These are phyloP conservation scores for Cinnamomum chago DNA, from an alignment of 164 flowering plant genomes.

Conservation along the genomic window DNA sequence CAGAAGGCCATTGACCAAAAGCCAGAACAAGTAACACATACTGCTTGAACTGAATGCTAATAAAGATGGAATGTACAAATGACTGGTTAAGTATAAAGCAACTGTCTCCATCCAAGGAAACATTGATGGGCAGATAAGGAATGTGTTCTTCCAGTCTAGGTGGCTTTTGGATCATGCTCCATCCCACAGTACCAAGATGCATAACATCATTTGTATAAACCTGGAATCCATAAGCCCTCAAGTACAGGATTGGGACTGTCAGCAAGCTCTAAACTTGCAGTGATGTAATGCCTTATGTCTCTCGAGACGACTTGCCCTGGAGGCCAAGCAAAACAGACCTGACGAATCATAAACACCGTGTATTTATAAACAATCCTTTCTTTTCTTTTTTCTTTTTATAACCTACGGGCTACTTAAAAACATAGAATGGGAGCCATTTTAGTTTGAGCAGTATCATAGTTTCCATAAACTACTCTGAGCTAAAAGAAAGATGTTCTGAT, in stretches of 20 bases:
- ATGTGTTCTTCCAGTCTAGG: not conserved
- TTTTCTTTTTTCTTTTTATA: too few species aligned
- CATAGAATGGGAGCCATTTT: not conserved
- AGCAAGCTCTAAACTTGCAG: not conserved
- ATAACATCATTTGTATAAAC: too few species aligned
- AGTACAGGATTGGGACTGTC: too few species aligned
- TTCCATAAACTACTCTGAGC: not conserved
- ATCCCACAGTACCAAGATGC: too few species aligned
- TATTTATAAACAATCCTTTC: not conserved
- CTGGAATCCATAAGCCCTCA: too few species aligned
- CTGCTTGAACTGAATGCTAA: not conserved
- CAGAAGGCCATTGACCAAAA: not conserved
- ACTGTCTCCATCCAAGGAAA: not conserved
- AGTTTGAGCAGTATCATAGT: not conserved
- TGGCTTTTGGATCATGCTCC: not conserved
- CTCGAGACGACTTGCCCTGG: not conserved
- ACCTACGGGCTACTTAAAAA: not conserved
- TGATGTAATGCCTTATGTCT: not conserved
- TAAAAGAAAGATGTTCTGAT: constrained; percentile 25
- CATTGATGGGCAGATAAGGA: not conserved
- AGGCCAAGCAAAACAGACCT: not conserved
- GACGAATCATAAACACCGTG: not conserved
- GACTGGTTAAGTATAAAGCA: not conserved
- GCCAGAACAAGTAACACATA: not conserved
- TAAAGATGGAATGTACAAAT: not conserved